phyloP scores from a whole-genome alignment of 768 basidiomycete species.

The Daedaleopsis nitida region DNA sequence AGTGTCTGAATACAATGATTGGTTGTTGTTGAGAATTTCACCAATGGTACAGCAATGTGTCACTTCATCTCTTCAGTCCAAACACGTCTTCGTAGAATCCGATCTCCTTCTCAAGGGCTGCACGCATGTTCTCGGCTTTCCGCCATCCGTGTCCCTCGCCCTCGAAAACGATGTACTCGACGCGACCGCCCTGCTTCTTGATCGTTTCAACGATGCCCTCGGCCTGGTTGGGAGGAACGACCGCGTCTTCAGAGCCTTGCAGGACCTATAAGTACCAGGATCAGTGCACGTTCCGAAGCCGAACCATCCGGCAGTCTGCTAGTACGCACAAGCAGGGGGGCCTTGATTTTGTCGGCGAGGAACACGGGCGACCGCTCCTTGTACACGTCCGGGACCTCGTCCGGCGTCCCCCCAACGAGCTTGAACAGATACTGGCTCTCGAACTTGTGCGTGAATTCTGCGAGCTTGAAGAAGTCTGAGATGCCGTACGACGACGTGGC shows the following conservation, averaged over 20 bases:
- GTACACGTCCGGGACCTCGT: conserved; percentile 59
- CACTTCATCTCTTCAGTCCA: conserved; percentile 13
- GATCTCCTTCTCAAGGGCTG: conserved; percentile 54
- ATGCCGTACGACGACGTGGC: conserved; percentile 70
- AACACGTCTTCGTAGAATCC: conserved; percentile 55
- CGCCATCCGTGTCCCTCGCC: conserved; percentile 73
- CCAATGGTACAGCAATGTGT: not conserved
- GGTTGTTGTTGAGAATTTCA: not conserved
- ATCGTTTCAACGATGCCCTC: conserved; percentile 57
- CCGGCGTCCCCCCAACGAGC: conserved; percentile 60
- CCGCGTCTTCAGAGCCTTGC: conserved; percentile 63
- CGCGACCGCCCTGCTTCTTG: conserved; percentile 47
- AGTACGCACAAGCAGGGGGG: conserved; percentile 62
- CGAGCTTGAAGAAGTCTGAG: conserved; percentile 59
- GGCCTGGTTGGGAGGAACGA: conserved; percentile 72
- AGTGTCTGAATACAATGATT: no score
- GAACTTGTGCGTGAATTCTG: conserved; percentile 72
- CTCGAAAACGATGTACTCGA: conserved; percentile 61
- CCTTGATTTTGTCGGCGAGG: conserved; percentile 60
- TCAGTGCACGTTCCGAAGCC: not conserved
- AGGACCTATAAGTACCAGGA: conserved; percentile 48
- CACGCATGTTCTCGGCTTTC: conserved; percentile 54
- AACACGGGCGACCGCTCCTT: conserved; percentile 62
- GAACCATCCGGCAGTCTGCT: no score
- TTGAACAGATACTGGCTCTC: conserved; percentile 60